These are phyloP conservation scores for Solanum commersonii DNA, from an alignment of 257 asterid genomes.

Conservation along the genomic window DNA sequence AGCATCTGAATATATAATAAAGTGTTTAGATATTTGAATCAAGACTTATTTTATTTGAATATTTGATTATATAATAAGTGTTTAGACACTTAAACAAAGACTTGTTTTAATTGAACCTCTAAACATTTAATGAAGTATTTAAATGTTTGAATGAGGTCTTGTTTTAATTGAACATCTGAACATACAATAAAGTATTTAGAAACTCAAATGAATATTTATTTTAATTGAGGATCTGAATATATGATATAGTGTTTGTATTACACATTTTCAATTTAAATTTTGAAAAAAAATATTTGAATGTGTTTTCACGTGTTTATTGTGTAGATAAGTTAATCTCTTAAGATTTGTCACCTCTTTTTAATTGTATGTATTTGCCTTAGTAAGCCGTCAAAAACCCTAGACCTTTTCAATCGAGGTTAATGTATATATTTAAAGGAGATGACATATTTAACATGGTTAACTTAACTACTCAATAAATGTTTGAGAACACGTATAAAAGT, in stretches of 20 bases:
- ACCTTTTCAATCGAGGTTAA: neutral
- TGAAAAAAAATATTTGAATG: neutral
- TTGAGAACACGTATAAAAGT: rapidly evolving
- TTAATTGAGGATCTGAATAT: neutral
- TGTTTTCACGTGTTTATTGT: neutral
- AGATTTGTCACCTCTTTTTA: neutral
- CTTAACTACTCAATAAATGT: too few species aligned
- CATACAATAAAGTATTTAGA: neutral
- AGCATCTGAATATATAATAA: neutral
- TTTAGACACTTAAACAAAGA: neutral
- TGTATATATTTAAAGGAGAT: neutral
- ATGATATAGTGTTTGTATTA: neutral
- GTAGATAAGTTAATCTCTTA: neutral
- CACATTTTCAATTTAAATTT: neutral
- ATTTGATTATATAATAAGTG: too few species aligned
- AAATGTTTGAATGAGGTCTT: neutral
- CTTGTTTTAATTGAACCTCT: neutral
- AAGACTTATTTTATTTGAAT: too few species aligned
- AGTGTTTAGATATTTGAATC: neutral
- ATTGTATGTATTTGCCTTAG: neutral
- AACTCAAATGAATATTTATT: neutral
- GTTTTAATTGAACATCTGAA: neutral
- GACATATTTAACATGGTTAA: neutral
- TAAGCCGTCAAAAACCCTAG: neutral
- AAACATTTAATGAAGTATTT: neutral